phyloP scores from a whole-genome alignment of 768 basidiomycete species.

The Suillus placidus region DNA sequence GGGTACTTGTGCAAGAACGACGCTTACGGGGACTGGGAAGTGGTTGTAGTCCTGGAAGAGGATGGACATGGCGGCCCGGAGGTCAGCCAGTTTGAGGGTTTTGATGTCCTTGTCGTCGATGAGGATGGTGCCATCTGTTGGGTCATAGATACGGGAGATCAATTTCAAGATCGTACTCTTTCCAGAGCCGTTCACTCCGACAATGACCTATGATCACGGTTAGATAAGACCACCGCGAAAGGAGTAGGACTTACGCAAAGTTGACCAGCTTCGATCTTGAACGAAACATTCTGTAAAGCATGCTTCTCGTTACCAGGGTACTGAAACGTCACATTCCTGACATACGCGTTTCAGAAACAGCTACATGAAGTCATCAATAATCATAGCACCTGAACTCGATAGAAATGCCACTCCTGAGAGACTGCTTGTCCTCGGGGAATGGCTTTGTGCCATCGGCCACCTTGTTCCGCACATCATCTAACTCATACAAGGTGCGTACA shows the following conservation, averaged over 20 bases:
- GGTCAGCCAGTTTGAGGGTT: slow-evolving; percentile 58
- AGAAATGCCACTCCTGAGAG: slow-evolving; percentile 49
- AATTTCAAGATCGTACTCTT: slow-evolving; percentile 83
- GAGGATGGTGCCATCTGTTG: slow-evolving; percentile 65
- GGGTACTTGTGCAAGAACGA: neutral
- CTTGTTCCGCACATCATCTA: slow-evolving; percentile 59
- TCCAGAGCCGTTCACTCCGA: slow-evolving; percentile 77
- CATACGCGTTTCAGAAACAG: neutral
- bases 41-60: slow-evolving; percentile 82
- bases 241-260: slow-evolving; percentile 57
- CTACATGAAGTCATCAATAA: slow-evolving; percentile 13
- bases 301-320: slow-evolving; percentile 57
- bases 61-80: slow-evolving; percentile 64
- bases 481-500: slow-evolving; percentile 64
- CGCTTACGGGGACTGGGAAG: slow-evolving; percentile 72
- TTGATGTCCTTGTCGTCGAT: slow-evolving; percentile 65
- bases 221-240: too few species aligned
- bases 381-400: slow-evolving; percentile 53
- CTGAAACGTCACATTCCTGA: slow-evolving; percentile 68
- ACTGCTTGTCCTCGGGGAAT: slow-evolving; percentile 52
- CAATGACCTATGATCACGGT: slow-evolving; percentile 55
- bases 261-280: slow-evolving; percentile 69
- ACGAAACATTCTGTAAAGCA: slow-evolving; percentile 65
- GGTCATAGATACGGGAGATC: slow-evolving; percentile 70
- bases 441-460: slow-evolving; percentile 52